Base-by-base conservation (phyloP, 257 asterid species). In the Gentiana dahurica region DNA sequence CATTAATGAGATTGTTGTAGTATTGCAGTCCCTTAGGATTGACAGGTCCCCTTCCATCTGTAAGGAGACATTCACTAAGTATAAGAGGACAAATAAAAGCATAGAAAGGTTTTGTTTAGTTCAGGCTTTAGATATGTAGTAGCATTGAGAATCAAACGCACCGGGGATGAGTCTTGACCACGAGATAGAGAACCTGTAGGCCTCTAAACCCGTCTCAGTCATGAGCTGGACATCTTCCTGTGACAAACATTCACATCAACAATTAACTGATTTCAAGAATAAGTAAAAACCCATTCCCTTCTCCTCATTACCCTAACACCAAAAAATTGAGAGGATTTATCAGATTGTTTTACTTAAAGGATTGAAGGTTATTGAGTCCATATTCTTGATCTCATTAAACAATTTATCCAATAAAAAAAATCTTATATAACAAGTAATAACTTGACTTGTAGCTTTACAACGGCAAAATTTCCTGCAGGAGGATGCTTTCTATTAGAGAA, bases 1-100 rank as follows among this genome's bases (percentile, higher is more conserved):
- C 81, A 57, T 79, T 56, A 34, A 81, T 84, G 59, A 79, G 70
- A 61, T 71, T 73, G 73, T 84, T 79, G 73, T 84, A 81, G 71
- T 61, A 78, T 34, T 58, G 73, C 38, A 84, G 53, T 39, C 84
- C 86, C 69, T 69, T 57, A 13, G 66, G 62, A 62, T 71, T 71
- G 44, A 71, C 57, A 62, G 66, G 61, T 32, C 76, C 76, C 49
- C 58, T 36, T 43, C 76, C 76, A 36, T 48, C 76, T 71, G 68
- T 7, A 48, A 12, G 47, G 44, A 12, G 35, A 41, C 33, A 60
- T 46, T 51, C 1, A 36, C 32, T n/a, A 41, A 58, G 32, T 41
- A 36, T 62, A 44, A 11, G 34, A 6, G 46, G 13, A 6, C 8
- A 51, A 51, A 32, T 8, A 51, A 12, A 12, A 49, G n/a, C 2